Evolutionary conservation across 257 asterid genomes (phyloP).

Genomic region (Ajuga chamaepitys): DNA sequence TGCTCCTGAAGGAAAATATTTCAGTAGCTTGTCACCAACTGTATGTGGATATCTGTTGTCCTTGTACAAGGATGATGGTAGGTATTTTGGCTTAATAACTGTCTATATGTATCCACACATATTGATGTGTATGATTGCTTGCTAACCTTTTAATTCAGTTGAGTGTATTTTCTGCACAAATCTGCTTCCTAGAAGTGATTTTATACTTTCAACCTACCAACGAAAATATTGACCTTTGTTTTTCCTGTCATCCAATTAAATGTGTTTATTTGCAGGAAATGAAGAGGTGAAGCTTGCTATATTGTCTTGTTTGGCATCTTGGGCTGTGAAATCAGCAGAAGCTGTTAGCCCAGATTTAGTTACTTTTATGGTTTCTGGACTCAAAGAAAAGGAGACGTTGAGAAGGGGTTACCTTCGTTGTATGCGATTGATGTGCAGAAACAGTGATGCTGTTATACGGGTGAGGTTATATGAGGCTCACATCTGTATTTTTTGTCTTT

Average conservation of each 20-base stretch:
- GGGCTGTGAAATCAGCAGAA: slow-evolving; percentile 76
- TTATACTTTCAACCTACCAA: slow-evolving; percentile 11
- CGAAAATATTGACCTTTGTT: background rate
- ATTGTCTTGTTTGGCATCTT: slow-evolving; percentile 70
- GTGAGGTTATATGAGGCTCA: slow-evolving; percentile 28
- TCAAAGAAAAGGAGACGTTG: slow-evolving; percentile 87
- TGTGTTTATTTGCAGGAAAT: slow-evolving; percentile 59
- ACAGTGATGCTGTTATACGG: slow-evolving; percentile 58
- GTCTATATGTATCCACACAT: background rate
- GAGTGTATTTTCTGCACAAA: background rate
- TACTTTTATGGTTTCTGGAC: slow-evolving; percentile 65
- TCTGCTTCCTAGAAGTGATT: slow-evolving; percentile 3
- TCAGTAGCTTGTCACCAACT: slow-evolving; percentile 61
- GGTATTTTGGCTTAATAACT: slow-evolving; percentile 22
- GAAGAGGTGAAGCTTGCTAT: slow-evolving; percentile 90
- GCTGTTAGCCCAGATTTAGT: slow-evolving; percentile 48
- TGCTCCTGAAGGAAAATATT: slow-evolving; percentile 93
- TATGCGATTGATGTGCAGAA: slow-evolving; percentile 58
- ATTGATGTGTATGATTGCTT: slow-evolving; percentile 7
- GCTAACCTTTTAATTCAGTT: background rate
- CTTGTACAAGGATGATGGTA: slow-evolving; percentile 93
- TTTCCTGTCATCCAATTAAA: background rate
- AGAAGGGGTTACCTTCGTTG: slow-evolving; percentile 91
- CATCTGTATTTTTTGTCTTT: background rate
- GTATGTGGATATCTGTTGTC: slow-evolving; percentile 69